Evolutionary conservation across 805 yeast species (phyloP), one percentile per base, ranked within the genome.

Genomic region (Schizosaccharomyces cryophilus): DNA sequence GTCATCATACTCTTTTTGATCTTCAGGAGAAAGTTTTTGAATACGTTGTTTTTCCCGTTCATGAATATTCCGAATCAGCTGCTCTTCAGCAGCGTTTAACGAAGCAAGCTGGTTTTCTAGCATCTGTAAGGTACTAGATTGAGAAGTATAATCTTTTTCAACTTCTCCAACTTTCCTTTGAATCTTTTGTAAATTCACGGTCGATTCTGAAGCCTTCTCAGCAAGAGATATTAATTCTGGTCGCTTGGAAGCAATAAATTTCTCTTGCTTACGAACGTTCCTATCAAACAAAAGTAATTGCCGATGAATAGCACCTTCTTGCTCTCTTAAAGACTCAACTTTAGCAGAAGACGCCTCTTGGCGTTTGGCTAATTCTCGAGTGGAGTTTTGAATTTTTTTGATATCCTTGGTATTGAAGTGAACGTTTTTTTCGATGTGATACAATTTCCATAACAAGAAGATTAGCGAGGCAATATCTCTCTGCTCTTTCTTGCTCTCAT

Each of bases 381-480:
- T 42, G 26, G 62, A 56, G 11, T 61, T 65, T 38, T 60, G 45
- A 9, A 62, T 60, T n/a, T 59, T 58, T 31, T 64, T 67, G 5
- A 66, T n/a, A 58, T 66, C 62, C 19, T 61, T 63, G 1, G 67
- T 63, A 61, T 69, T 72, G 59, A 69, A 69, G 21, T 65, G 63
- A 15, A 65, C 62, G 30, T 63, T 69, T 66, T 65, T 80, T 80
- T 66, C 81, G 74, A 64, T 61, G 67, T 84, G 86, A 66, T 74
- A 84, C 13, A 88, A 70, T 65, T 81, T 80, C 76, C 85, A 81
- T 40, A 89, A 68, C 54, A 82, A 78, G 31, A 77, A 78, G 11
- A 73, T 68, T 55, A 75, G 73, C n/a, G 79, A 74, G 19, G 68
- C 63, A 5, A 62, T 47, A 13, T 68, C 69, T 58, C 65, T 62